Evolutionary conservation across 768 basidiomycete species (phyloP).

Genomic region (Tephrocybe sp.): DNA sequence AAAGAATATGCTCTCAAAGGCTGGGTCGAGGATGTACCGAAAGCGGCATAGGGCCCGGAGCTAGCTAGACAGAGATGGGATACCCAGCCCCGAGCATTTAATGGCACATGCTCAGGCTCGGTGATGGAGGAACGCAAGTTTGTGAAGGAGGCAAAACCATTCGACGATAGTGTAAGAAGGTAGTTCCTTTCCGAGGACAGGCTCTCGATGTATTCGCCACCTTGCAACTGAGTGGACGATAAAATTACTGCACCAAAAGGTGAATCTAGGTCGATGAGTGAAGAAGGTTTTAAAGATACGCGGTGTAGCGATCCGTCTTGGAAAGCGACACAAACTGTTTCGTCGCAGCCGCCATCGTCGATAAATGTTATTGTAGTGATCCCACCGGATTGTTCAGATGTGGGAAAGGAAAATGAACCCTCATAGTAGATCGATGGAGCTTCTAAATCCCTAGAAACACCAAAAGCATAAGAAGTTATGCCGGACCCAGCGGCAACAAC

Average conservation of each 20-base stretch:
- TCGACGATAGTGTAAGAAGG: conserved; percentile 57
- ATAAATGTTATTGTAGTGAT: conserved; percentile 56
- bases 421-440: conserved; percentile 48
- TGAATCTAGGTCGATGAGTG: conserved; percentile 10
- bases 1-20: conserved; percentile 62
- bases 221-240: conserved; percentile 26
- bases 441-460: conserved; percentile 21
- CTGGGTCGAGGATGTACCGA: conserved; percentile 59
- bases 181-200: conserved; percentile 43
- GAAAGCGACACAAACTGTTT: conserved; percentile 53
- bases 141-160: conserved; percentile 43
- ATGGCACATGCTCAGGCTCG: conserved; percentile 32
- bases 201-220: conserved; percentile 52
- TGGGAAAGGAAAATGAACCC: conserved; percentile 38
- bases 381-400: conserved; percentile 35
- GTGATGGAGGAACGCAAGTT: conserved; percentile 19
- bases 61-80: conserved; percentile 52
- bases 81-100: conserved; percentile 60
- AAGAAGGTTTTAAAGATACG: conserved; percentile 27
- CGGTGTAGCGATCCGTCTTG: conserved; percentile 57
- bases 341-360: conserved; percentile 41
- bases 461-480: conserved; percentile 59
- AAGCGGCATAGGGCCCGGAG: conserved; percentile 59
- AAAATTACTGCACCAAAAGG: conserved; percentile 17
- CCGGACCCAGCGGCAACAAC: conserved; percentile 58